Conservation (phyloP, 1,139 yeast species). For the Pichia norvegensis region DNA sequence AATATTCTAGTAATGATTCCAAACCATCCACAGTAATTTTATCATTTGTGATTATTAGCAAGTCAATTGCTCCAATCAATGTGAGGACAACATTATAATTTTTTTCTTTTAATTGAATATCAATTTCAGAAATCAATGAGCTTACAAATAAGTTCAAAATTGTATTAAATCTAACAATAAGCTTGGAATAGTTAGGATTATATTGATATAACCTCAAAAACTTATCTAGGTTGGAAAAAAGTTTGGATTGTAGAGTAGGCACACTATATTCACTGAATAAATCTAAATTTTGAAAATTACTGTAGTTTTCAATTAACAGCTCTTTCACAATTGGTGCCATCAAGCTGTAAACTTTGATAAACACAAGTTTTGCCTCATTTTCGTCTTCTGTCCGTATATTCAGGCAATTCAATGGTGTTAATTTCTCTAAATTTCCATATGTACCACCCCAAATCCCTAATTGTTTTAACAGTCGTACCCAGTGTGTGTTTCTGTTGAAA, state of each 20-base stretch:
- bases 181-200: conserved; percentile 28
- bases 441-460: conserved; percentile 44
- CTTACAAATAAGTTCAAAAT: conserved; percentile 67
- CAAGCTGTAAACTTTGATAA: conserved; percentile 36
- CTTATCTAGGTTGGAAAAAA: conserved; percentile 25
- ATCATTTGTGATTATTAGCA: conserved; percentile 30
- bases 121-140: conserved; percentile 66
- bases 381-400: conserved; percentile 30
- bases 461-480: conserved; percentile 43
- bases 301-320: conserved; percentile 39
- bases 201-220: conserved; percentile 35
- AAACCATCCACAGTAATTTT: conserved; percentile 33
- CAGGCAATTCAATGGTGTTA: conserved; percentile 26
- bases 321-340: conserved; percentile 42
- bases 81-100: conserved; percentile 32
- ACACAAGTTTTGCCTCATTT: conserved; percentile 37
- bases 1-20: conserved; percentile 40
- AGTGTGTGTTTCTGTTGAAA: conserved; percentile 31
- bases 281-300: conserved; percentile 36
- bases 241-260: conserved; percentile 43
- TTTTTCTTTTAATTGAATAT: conserved; percentile 45
- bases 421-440: conserved; percentile 8
- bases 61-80: conserved; percentile 30
- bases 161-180: conserved; percentile 39
- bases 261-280: conserved; percentile 41